Percentiles rank a stretch among this genome's conserved stretches.
Conservation (phyloP, 352 stramenopile genomes). For the Phytophthora lateralis region DNA sequence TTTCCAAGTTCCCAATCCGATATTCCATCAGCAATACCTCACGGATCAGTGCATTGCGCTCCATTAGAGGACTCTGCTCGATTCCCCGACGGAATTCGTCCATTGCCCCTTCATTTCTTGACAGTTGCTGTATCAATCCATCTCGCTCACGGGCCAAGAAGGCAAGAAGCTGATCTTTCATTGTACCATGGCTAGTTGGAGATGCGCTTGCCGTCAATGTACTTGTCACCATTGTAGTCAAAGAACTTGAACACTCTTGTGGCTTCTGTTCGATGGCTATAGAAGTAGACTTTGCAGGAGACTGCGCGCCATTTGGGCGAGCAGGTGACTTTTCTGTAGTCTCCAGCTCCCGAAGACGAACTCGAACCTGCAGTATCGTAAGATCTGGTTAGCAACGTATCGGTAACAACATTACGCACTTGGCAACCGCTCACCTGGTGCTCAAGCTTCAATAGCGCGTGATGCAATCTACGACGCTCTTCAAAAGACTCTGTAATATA, state of each 20-base stretch:
- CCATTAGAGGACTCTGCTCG: conserved; percentile 46
- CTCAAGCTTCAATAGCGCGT: conserved; percentile 79
- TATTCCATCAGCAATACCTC: conserved; percentile 85
- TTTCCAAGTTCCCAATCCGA: conserved; percentile 88
- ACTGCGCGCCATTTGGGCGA: not conserved
- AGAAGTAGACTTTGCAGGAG: conserved; percentile 1
- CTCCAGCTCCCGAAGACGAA: conserved; percentile 18
- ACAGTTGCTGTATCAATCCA: conserved; percentile 32
- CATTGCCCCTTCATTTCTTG: conserved; percentile 48
- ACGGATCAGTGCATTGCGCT: conserved; percentile 53
- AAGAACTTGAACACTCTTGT: conserved; percentile 3
- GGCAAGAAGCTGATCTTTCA: conserved; percentile 9
- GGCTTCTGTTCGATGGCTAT: not conserved
- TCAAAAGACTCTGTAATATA: conserved; percentile 88
- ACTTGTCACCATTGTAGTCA: not conserved
- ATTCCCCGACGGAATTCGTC: conserved; percentile 65
- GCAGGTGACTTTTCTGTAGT: not conserved
- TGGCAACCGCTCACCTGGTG: conserved; percentile 47
- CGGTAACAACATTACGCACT: too few relatives aligned
- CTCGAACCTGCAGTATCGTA: conserved; percentile 14
- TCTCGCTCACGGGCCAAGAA: conserved; percentile 21
- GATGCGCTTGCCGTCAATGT: not conserved
- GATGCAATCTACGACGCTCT: conserved; percentile 82
- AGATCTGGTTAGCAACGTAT: conserved; percentile 3
- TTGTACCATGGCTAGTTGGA: conserved; percentile 1